Evolutionary conservation across 768 basidiomycete species (phyloP).

Genomic region (Pulveroboletus sp.): DNA sequence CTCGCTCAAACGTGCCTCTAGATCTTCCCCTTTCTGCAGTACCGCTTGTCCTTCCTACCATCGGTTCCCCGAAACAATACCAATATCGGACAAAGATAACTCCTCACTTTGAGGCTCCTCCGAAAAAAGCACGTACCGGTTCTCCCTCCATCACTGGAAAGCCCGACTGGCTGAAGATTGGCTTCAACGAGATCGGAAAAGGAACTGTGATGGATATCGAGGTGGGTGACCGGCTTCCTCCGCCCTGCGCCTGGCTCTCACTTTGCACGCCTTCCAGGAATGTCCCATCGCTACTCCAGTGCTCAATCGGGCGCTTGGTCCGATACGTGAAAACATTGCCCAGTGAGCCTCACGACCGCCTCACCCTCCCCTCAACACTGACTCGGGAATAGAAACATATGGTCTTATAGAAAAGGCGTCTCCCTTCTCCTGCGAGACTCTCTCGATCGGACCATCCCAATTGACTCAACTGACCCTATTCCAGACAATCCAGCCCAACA

Average conservation of each 20-base stretch:
- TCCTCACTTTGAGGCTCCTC: slow-evolving; percentile 87
- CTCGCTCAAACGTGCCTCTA: slow-evolving; percentile 1
- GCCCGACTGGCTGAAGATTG: slow-evolving; percentile 77
- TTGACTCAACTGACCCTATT: slow-evolving; percentile 19
- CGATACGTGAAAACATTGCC: slow-evolving; percentile 61
- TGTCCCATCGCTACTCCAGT: slow-evolving; percentile 86
- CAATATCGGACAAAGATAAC: slow-evolving; percentile 96
- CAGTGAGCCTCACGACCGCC: slow-evolving; percentile 40
- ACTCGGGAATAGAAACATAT: slow-evolving; percentile 56
- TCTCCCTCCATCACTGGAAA: slow-evolving; percentile 18
- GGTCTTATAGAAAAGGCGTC: slow-evolving; percentile 79
- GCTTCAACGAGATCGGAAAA: slow-evolving; percentile 79
- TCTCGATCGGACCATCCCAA: slow-evolving; percentile 33
- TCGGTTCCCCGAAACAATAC: slow-evolving; percentile 86
- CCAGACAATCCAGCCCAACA: slow-evolving; percentile 50
- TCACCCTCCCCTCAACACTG: not conserved
- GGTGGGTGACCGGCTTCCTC: slow-evolving; percentile 36
- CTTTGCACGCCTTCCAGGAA: slow-evolving; percentile 44
- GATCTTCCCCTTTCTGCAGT: slow-evolving; percentile 53
- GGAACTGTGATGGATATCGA: slow-evolving; percentile 86
- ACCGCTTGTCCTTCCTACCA: slow-evolving; percentile 66
- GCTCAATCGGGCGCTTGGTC: slow-evolving; percentile 62
- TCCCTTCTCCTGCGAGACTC: slow-evolving; percentile 91
- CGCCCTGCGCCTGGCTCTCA: not conserved
- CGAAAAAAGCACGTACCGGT: slow-evolving; percentile 34